Conservation (phyloP, 2,329 filamentous ascomycete genomes). For the Fulvia fulva region DNA sequence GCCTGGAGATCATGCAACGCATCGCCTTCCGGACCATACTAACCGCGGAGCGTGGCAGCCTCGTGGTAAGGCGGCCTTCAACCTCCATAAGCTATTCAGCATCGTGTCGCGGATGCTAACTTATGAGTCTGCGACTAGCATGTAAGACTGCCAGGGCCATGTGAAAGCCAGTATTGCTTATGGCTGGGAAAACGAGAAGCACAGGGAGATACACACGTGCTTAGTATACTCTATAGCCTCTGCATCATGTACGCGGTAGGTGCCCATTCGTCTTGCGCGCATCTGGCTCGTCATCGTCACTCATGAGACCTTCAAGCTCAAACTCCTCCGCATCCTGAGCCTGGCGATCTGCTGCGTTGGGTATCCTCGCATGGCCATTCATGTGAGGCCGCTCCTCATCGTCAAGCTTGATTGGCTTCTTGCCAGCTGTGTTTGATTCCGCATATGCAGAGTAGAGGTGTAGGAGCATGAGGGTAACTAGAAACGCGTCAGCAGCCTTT, state of each 20-base stretch:
- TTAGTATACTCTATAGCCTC: neutral
- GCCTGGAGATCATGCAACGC: neutral
- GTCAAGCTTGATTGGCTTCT: slow-evolving; percentile 33
- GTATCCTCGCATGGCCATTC: slow-evolving; percentile 47
- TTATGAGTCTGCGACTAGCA: neutral
- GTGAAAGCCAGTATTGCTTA: neutral
- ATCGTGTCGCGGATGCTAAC: neutral
- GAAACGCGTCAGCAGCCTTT: neutral
- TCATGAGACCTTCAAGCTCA: slow-evolving; percentile 85
- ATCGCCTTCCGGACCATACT: too few species aligned
- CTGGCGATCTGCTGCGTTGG: slow-evolving; percentile 46
- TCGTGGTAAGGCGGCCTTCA: neutral
- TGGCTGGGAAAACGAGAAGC: neutral
- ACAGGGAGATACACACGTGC: neutral
- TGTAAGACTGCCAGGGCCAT: too few species aligned
- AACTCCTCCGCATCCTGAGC: slow-evolving; percentile 85
- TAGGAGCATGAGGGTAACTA: slow-evolving; percentile 78
- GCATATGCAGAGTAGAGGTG: slow-evolving; percentile 71
- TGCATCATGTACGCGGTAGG: neutral
- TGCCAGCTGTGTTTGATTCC: slow-evolving; percentile 36
- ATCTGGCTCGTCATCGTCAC: slow-evolving; percentile 68
- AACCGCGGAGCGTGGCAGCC: too few species aligned
- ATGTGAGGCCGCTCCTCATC: slow-evolving; percentile 25
- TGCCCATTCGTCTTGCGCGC: slow-evolving; percentile 13
- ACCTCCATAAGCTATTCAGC: neutral